phyloP scores from a whole-genome alignment of 305 asterid genomes.

The Withania somnifera region DNA sequence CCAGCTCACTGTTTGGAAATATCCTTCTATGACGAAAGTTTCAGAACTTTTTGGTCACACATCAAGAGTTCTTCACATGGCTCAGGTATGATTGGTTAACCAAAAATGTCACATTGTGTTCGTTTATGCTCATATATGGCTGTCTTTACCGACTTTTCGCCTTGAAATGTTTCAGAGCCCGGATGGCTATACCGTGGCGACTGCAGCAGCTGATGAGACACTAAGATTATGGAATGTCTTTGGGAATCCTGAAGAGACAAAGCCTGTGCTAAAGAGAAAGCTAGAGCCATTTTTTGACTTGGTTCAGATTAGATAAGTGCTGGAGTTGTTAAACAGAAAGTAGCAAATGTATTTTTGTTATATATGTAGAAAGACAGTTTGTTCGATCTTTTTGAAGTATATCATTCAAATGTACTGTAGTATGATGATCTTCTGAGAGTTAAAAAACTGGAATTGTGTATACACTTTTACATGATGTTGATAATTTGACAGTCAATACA shows the following conservation, averaged over 20 bases:
- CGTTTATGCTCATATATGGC: neutral
- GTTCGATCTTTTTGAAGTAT: neutral
- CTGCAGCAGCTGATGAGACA: slow-evolving; percentile 38
- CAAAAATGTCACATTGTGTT: neutral
- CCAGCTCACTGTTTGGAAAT: slow-evolving; percentile 46
- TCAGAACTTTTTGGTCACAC: slow-evolving; percentile 35
- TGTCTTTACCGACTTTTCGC: neutral
- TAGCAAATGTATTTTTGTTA: neutral
- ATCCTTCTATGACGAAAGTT: slow-evolving; percentile 42
- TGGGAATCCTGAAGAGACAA: slow-evolving; percentile 11
- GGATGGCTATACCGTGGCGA: slow-evolving; percentile 34
- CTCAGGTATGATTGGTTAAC: slow-evolving; percentile 21
- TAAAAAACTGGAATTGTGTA: neutral
- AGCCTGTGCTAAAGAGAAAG: slow-evolving; percentile 7
- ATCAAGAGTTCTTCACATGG: slow-evolving; percentile 36
- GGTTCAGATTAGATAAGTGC: slow-evolving; percentile 15
- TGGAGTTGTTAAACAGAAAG: neutral
- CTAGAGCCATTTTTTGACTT: slow-evolving; percentile 14
- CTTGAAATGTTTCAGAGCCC: slow-evolving; percentile 23
- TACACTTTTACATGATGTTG: too few relatives aligned
- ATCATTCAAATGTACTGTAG: neutral
- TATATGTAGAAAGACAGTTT: neutral
- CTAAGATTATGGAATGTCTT: slow-evolving; percentile 16
- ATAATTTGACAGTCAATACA: neutral
- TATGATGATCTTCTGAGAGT: neutral